A percentile compares a stretch with the other conserved stretches of the same genome.
Evolutionary conservation across 139 green algal genomes (phyloP).

Genomic region (Volvox reticuliferus): DNA sequence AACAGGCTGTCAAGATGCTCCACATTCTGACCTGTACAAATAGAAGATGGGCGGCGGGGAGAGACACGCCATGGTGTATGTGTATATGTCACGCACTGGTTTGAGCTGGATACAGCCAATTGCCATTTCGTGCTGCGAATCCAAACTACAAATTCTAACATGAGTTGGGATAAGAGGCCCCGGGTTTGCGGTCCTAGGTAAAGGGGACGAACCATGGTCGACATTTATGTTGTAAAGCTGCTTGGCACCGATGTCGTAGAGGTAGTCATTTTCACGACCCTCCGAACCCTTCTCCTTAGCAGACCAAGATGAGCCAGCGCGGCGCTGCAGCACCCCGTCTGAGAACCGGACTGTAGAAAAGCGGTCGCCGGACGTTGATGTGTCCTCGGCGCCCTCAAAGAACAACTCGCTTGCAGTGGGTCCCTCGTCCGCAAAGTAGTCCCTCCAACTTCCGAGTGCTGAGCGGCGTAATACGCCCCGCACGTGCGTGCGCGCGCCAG

Average conservation of each 20-base stretch:
- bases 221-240: slow-evolving; percentile 84
- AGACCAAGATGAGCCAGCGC: slow-evolving; percentile 16
- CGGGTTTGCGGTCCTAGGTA: not conserved
- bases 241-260: slow-evolving; percentile 61
- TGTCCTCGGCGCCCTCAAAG: not conserved
- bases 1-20: slow-evolving; percentile 81
- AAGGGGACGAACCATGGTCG: slow-evolving; percentile 54
- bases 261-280: slow-evolving; percentile 43
- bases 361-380: not conserved
- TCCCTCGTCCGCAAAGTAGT: slow-evolving; percentile 31
- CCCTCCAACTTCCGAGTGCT: slow-evolving; percentile 7
- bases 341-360: not conserved
- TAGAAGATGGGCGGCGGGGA: too few relatives aligned
- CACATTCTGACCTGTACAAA: slow-evolving; percentile 64
- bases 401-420: slow-evolving; percentile 4
- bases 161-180: too few relatives aligned
- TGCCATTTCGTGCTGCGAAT: too few relatives aligned
- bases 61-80: too few relatives aligned
- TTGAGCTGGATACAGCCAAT: too few relatives aligned
- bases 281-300: slow-evolving; percentile 47
- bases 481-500: not conserved
- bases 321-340: not conserved
- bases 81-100: too few relatives aligned
- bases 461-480: not conserved
- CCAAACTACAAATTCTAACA: too few relatives aligned